Evolutionary conservation across 2,329 filamentous ascomycete species (phyloP).

Genomic region (Calonectria ilicicola): DNA sequence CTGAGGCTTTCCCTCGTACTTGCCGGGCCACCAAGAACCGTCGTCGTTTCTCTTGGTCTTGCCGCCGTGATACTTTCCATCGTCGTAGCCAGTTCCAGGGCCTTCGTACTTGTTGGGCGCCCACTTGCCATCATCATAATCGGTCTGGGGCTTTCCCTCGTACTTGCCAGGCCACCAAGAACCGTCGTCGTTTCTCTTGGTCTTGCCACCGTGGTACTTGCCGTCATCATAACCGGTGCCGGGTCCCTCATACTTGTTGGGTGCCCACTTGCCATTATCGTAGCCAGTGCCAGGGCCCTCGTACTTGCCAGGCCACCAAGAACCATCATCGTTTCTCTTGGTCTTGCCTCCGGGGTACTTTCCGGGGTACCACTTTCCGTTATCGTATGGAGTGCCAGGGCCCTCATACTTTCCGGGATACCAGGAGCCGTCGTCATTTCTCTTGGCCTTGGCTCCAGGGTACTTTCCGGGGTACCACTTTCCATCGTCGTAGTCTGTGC

Average conservation of each 20-base stretch:
- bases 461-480: background rate
- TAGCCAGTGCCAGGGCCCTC: background rate
- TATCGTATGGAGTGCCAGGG: background rate
- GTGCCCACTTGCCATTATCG: background rate
- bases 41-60: background rate
- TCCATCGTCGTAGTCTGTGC: background rate
- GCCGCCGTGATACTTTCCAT: background rate
- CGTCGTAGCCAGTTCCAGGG: background rate
- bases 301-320: background rate
- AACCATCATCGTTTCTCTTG: background rate
- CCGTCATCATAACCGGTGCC: background rate
- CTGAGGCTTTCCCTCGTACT: background rate
- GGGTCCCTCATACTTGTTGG: background rate
- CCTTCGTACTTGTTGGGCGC: background rate
- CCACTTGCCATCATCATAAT: background rate
- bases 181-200: background rate
- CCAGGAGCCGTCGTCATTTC: background rate
- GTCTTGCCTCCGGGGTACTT: background rate
- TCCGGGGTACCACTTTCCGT: background rate
- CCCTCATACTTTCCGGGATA: background rate
- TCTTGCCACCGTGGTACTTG: background rate
- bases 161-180: background rate
- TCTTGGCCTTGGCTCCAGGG: background rate
- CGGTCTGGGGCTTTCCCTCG: background rate
- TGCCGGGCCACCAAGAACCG: background rate